phyloP scores from a whole-genome alignment of 192 early-diverging fungal species.

The Kappamyces sp. region DNA sequence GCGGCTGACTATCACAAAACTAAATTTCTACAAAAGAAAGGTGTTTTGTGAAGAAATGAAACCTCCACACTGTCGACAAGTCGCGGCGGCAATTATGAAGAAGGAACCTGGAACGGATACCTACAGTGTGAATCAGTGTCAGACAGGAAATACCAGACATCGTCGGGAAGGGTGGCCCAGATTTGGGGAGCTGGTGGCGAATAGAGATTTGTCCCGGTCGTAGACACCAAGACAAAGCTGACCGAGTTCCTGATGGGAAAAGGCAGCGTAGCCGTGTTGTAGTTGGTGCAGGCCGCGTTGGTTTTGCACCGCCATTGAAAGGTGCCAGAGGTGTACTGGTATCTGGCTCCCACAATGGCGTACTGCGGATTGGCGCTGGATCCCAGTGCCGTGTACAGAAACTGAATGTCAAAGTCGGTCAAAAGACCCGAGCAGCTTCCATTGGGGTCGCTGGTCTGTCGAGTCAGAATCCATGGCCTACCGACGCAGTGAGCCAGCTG shows the following conservation, averaged over 20 bases:
- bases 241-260: constrained; percentile 6
- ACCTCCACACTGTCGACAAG: no score
- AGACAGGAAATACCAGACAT: constrained; percentile 21
- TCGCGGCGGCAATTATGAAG: no score
- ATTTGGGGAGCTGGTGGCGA: constrained; percentile 13
- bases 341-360: constrained; percentile 15
- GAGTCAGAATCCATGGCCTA: background rate
- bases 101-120: no score
- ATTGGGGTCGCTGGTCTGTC: background rate
- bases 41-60: no score
- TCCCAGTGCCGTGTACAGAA: constrained; percentile 8
- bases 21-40: no score
- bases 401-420: constrained; percentile 15
- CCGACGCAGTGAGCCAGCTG: background rate
- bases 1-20: no score
- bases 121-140: no score
- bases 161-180: background rate
- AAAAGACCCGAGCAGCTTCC: constrained; percentile 16
- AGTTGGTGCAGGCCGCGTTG: constrained; percentile 3
- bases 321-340: constrained; percentile 10
- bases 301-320: constrained; percentile 4
- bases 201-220: background rate
- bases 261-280: background rate
- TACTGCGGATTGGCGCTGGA: constrained; percentile 6
- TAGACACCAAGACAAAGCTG: constrained; percentile 11